Evolutionary conservation across 768 basidiomycete species (phyloP).

Genomic region (Suillus subalutaceus): DNA sequence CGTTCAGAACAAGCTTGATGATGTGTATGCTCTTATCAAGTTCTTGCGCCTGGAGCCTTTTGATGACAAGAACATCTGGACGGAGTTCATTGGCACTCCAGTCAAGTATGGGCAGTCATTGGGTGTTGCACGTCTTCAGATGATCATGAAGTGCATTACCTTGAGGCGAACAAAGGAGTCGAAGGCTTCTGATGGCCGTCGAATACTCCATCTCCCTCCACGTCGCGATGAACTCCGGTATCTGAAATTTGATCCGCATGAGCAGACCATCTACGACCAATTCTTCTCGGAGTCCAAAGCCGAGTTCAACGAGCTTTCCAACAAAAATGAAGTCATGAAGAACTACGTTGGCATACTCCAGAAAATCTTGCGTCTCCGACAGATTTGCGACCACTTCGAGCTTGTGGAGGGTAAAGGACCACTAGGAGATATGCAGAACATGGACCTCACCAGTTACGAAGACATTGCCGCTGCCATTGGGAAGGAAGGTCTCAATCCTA

Average conservation of each 20-base stretch:
- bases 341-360: slow-evolving; percentile 98
- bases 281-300: slow-evolving; percentile 91
- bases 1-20: slow-evolving; percentile 98
- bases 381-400: slow-evolving; percentile 97
- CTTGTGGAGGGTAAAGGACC: slow-evolving; percentile 74
- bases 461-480: slow-evolving; percentile 76
- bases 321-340: slow-evolving; percentile 95
- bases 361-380: slow-evolving; percentile 92
- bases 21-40: slow-evolving; percentile 96
- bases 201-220: slow-evolving; percentile 85
- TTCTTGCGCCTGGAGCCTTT: slow-evolving; percentile 91
- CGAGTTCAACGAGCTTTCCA: slow-evolving; percentile 84
- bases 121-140: slow-evolving; percentile 91
- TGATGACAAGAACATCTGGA: slow-evolving; percentile 93
- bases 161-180: slow-evolving; percentile 96
- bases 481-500: slow-evolving; percentile 74
- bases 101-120: slow-evolving; percentile 91
- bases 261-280: slow-evolving; percentile 84
- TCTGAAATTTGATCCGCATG: slow-evolving; percentile 81
- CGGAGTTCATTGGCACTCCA: slow-evolving; percentile 87
- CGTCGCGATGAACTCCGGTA: slow-evolving; percentile 87
- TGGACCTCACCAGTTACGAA: slow-evolving; percentile 66
- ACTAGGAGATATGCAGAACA: slow-evolving; percentile 45
- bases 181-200: slow-evolving; percentile 76
- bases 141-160: slow-evolving; percentile 96